Evolutionary conservation across 176 grass and related monocot genomes (phyloP).

Genomic region (Puya raimondii): DNA sequence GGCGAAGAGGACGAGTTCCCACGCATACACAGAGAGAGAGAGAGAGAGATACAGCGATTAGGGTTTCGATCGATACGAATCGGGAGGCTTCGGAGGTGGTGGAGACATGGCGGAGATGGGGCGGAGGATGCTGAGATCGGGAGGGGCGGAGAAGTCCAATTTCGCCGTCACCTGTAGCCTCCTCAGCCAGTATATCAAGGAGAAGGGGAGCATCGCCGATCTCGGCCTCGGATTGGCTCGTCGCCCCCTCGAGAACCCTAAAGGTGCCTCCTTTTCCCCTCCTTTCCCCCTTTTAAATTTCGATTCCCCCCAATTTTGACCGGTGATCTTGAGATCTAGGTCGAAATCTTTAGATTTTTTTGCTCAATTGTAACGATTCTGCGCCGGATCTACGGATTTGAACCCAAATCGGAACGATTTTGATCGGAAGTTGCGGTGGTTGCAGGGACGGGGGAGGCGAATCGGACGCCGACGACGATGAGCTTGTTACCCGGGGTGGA

Average conservation of each 20-base stretch:
- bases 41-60: neutral
- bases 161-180: conserved; percentile 82
- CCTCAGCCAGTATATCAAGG: conserved; percentile 73
- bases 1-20: neutral
- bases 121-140: conserved; percentile 25
- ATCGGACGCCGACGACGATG: conserved; percentile 40
- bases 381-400: too few relatives aligned
- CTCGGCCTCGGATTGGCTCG: conserved; percentile 53
- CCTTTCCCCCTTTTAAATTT: neutral
- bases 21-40: neutral
- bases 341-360: neutral
- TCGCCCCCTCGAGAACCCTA: conserved; percentile 15
- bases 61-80: neutral
- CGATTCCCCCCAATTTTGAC: neutral
- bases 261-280: conserved; percentile 22
- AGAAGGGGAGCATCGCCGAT: conserved; percentile 69
- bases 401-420: neutral
- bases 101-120: conserved; percentile 28
- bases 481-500: conserved; percentile 32
- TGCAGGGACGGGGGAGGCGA: conserved; percentile 43
- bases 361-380: too few relatives aligned
- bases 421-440: conserved; percentile 9
- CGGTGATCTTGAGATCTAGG: neutral
- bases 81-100: neutral
- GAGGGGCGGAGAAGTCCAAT: conserved; percentile 56